phyloP scores from a whole-genome alignment of 805 yeast species.

The Myxozyma vanderwaltii region DNA sequence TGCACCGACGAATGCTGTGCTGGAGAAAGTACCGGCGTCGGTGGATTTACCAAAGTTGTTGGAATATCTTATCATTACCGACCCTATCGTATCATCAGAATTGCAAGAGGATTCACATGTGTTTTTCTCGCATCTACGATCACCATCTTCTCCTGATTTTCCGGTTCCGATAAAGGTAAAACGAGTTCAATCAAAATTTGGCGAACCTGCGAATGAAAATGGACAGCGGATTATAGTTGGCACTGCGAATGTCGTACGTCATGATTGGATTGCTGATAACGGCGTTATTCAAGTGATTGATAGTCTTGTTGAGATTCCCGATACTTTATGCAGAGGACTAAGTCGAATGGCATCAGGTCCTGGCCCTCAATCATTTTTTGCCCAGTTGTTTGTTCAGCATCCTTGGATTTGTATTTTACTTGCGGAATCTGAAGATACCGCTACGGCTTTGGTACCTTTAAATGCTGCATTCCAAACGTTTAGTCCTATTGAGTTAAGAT shows the following conservation, averaged over 20 bases:
- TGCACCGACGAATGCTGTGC: constrained; percentile 29
- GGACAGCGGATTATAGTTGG: constrained; percentile 25
- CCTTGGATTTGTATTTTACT: constrained; percentile 25
- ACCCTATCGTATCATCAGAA: constrained; percentile 16
- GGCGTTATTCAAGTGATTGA: constrained; percentile 37
- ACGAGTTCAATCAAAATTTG: constrained; percentile 3
- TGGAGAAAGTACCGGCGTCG: constrained; percentile 15
- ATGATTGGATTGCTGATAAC: constrained; percentile 37
- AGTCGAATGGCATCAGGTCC: background rate
- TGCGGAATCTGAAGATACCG: constrained; percentile 18
- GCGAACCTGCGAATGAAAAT: constrained; percentile 3
- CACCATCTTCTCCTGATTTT: constrained; percentile 30
- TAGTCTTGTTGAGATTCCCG: constrained; percentile 27
- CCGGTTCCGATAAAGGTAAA: constrained; percentile 28
- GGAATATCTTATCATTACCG: constrained; percentile 25
- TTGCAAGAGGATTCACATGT: constrained; percentile 19
- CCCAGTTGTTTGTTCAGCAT: constrained; percentile 15
- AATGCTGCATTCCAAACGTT: constrained; percentile 27
- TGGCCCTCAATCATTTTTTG: constrained; percentile 1
- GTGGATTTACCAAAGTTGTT: constrained; percentile 19
- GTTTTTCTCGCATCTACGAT: constrained; percentile 23
- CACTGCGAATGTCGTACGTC: constrained; percentile 26
- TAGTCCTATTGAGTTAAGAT: constrained; percentile 23
- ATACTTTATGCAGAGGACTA: constrained; percentile 25
- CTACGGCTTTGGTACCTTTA: constrained; percentile 30